phyloP scores from a whole-genome alignment of 768 basidiomycete species.

The Pisolithus marmoratus region DNA sequence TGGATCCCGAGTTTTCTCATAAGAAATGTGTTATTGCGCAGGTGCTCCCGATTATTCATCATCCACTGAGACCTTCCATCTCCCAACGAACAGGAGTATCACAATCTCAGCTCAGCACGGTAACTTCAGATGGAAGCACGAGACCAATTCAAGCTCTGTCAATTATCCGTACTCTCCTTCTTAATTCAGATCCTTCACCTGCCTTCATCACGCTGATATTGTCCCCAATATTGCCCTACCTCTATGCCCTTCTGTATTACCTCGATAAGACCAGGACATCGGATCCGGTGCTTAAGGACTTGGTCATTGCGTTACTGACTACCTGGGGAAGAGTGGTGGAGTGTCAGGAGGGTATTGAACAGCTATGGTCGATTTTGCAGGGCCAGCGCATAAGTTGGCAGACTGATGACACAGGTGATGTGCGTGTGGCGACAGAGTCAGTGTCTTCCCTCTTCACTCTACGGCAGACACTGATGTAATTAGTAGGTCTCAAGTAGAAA shows the following conservation, averaged over 20 bases:
- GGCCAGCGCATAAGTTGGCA: conserved; percentile 51
- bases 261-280: conserved; percentile 51
- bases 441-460: conserved; percentile 10
- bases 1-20: conserved; percentile 33
- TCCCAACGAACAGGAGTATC: not conserved
- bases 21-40: conserved; percentile 20
- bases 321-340: conserved; percentile 74
- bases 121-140: conserved; percentile 1
- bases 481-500: conserved; percentile 15
- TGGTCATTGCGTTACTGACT: conserved; percentile 51
- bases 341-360: conserved; percentile 43
- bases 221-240: conserved; percentile 58
- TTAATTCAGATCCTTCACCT: conserved; percentile 79
- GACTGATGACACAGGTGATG: conserved; percentile 48
- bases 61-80: conserved; percentile 36
- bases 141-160: conserved; percentile 40
- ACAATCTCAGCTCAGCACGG: not conserved
- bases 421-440: conserved; percentile 35
- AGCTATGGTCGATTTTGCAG: conserved; percentile 55
- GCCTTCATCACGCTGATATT: conserved; percentile 54
- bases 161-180: conserved; percentile 50
- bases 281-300: conserved; percentile 59
- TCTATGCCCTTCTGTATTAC: conserved; percentile 60
- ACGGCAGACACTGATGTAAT: not conserved
- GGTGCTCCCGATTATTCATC: conserved; percentile 47